Evolutionary conservation across 441 rosid species (phyloP), one percentile per base, ranked within the genome.

Genomic region (Euphorbia celastroides): DNA sequence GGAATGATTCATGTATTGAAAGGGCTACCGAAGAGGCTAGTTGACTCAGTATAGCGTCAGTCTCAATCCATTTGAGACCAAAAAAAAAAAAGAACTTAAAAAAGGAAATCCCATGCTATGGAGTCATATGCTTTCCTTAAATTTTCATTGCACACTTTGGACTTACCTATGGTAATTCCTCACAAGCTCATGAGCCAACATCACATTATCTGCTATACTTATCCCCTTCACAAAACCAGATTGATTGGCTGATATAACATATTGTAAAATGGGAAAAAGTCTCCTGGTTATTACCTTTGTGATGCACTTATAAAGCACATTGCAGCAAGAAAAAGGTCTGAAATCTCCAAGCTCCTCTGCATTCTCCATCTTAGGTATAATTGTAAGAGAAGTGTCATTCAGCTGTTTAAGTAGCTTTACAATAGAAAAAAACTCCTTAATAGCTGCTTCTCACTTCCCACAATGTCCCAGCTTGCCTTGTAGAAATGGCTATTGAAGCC

Each of bases 61-160:
- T 38, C 50, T 44, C 50, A 44, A 44, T 44, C 50, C 50, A 44
- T 44, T 44, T 44, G 50, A 44, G 50, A 44, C 44, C 50, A 44
- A 44, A 44, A 7, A 44, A 44, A 7, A 44, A 44, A 14, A 44
- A 44, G 50, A 44, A 44, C 50, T 44, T 44, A 44, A 44, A 44
- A 44, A 44, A 11, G 50, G 50, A 44, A 44, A 44, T 44, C 50
- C 50, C 50, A 44, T 44, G 50, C 50, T 44, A 14, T 44, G 50
- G 50, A 44, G 50, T 44, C 50, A 44, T 44, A 44, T 44, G 50
- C 50, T 44, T 44, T 44, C 50, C 50, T 44, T 44, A 44, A 44
- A 44, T 44, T 44, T 44, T 44, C 50, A 44, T 44, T 44, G 44
- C 44, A 44, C 50, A 44, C 50, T 44, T 44, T 44, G 50, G 50